Evolutionary conservation across 2,329 filamentous ascomycete species (phyloP).

Genomic region (Pezicula carpinea): DNA sequence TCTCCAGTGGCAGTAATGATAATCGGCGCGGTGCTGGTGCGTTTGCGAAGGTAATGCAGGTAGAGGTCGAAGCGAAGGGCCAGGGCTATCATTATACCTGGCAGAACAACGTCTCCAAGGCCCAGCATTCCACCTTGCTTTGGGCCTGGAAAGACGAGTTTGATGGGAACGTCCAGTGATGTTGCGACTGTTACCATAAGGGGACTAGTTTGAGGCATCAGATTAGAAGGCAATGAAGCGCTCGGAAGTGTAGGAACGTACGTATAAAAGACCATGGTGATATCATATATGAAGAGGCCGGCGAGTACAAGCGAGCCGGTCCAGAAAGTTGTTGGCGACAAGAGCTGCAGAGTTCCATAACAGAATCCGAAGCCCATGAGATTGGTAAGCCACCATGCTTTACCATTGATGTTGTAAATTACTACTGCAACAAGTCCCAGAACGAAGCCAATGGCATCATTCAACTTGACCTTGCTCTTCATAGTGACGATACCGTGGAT

Average conservation of each 20-base stretch:
- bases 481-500: conserved; percentile 18
- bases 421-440: conserved; percentile 21
- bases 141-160: conserved; percentile 70
- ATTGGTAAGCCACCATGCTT: conserved; percentile 60
- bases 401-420: conserved; percentile 23
- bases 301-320: conserved; percentile 74
- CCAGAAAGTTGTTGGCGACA: conserved; percentile 84
- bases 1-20: conserved; percentile 21
- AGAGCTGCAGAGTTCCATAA: conserved; percentile 74
- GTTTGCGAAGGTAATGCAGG: conserved; percentile 70
- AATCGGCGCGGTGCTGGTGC: conserved; percentile 10
- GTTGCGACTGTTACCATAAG: conserved; percentile 87
- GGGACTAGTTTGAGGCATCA: conserved; percentile 44
- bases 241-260: conserved; percentile 34
- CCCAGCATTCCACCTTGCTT: conserved; percentile 78
- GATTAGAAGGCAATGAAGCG: not conserved
- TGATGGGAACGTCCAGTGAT: conserved; percentile 86
- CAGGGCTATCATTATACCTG: conserved; percentile 83
- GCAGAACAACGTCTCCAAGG: conserved; percentile 89
- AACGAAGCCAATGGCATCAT: conserved; percentile 23
- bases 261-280: conserved; percentile 87
- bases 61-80: conserved; percentile 90
- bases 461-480: conserved; percentile 18
- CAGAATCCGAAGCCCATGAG: conserved; percentile 82
- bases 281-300: conserved; percentile 90